Evolutionary conservation across 2,329 filamentous ascomycete genomes (phyloP).

Genomic region (Colletotrichum tabaci): DNA sequence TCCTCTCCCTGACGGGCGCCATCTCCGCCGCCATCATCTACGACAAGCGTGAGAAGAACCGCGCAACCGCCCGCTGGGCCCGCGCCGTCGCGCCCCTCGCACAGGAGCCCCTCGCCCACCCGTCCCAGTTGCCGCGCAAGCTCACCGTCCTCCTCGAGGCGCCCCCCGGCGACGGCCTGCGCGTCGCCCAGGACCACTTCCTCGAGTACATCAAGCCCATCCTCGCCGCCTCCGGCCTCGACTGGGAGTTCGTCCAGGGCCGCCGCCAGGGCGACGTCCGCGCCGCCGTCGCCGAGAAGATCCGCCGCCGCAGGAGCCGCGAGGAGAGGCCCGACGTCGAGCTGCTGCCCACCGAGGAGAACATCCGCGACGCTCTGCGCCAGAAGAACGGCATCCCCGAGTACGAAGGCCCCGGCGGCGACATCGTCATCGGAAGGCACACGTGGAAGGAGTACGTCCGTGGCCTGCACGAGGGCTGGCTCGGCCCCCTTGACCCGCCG

Average conservation of each 20-base stretch:
- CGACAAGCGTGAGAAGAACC: conserved; percentile 91
- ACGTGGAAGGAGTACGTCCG: conserved; percentile 98
- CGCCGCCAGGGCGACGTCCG: conserved; percentile 93
- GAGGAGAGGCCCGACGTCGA: conserved; percentile 67
- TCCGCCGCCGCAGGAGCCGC: conserved; percentile 78
- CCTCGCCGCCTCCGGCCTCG: conserved; percentile 87
- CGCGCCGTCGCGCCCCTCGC: conserved; percentile 88
- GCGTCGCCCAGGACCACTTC: conserved; percentile 93
- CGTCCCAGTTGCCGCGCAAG: conserved; percentile 83
- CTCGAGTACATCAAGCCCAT: conserved; percentile 96
- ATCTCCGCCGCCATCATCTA: conserved; percentile 89
- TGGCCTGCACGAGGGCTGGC: conserved; percentile 95
- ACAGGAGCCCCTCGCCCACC: conserved; percentile 77
- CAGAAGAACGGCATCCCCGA: conserved; percentile 77
- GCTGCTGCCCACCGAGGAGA: conserved; percentile 68
- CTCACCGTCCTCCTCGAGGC: conserved; percentile 89
- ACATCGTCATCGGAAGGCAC: conserved; percentile 90
- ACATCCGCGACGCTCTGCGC: conserved; percentile 74
- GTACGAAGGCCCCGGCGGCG: conserved; percentile 82
- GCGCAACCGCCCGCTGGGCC: conserved; percentile 88
- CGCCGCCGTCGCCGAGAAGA: conserved; percentile 87
- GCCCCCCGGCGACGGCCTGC: conserved; percentile 88
- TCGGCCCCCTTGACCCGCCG: conserved; percentile 84
- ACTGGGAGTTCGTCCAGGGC: conserved; percentile 97
- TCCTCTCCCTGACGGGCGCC: conserved; percentile 83